Conservation (phyloP, 306 rosid genomes). For the Prunus persica region Prunus_persica_NCBIv2 NC_034011.1:25588501-25589000, state of each 20-base stretch:
- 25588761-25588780: not conserved
- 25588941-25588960: not conserved
- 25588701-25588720: not conserved
- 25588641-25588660: not conserved
- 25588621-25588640: too few relatives aligned
- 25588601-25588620: too few relatives aligned
- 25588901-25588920: too few relatives aligned
- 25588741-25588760: not conserved
- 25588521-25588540: rapidly evolving
- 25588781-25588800: not conserved
- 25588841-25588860: not conserved
- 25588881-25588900: too few relatives aligned
- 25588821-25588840: not conserved
- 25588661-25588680: not conserved
- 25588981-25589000: not conserved
- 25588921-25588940: not conserved
- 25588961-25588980: not conserved
- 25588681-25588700: not conserved
- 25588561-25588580: too few relatives aligned
- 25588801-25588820: not conserved
- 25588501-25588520: rapidly evolving
- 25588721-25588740: not conserved
- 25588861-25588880: too few relatives aligned
- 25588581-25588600: too few relatives aligned
- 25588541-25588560: rapidly evolving